phyloP scores from a whole-genome alignment of 805 yeast genomes.

The Yarrowia sp. region DNA sequence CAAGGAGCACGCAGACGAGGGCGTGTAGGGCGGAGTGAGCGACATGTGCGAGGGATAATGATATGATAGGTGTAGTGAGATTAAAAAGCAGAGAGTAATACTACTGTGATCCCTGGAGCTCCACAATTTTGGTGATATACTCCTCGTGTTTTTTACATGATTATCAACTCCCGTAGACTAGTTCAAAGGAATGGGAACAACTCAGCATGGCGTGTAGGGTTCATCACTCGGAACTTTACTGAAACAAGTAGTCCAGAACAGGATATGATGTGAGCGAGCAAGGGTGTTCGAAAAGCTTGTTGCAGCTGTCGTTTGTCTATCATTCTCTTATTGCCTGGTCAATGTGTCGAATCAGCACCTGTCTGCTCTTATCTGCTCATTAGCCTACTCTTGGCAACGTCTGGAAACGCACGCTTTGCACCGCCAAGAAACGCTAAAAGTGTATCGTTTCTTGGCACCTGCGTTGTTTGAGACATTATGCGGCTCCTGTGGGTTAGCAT shows the following conservation, averaged over 20 bases:
- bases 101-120: no score
- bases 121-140: neutral
- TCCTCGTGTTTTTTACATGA: neutral
- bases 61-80: no score
- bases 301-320: no score
- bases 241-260: no score
- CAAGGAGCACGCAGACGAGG: neutral
- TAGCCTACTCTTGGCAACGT: slow-evolving; percentile 1
- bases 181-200: neutral
- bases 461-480: neutral
- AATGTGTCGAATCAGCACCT: no score
- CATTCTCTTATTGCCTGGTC: no score
- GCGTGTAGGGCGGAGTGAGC: neutral
- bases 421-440: slow-evolving; percentile 9
- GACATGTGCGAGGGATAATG: no score
- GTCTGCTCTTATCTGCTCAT: neutral
- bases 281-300: no score
- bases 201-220: slow-evolving; percentile 7
- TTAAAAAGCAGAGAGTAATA: no score
- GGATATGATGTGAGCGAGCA: no score
- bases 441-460: slow-evolving; percentile 18
- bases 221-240: neutral
- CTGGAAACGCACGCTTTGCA: neutral
- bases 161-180: neutral
- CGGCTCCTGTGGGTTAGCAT: neutral